These are phyloP conservation scores for Backusella tarrabulga DNA, from an alignment of 192 early-diverging fungal species.

Conservation along the genomic window DNA sequence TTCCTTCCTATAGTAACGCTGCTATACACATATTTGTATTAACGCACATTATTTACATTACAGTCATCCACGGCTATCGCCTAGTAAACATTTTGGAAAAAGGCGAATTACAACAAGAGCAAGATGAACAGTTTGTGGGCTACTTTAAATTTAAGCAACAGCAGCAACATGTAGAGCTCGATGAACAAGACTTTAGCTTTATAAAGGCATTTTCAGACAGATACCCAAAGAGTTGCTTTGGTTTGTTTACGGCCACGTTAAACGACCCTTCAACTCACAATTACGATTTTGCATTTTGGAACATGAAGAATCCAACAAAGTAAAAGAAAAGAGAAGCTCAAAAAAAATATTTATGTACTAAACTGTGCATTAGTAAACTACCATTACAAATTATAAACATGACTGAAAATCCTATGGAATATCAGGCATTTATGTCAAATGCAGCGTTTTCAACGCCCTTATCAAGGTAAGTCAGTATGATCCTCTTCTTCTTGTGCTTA, in stretches of 20 bases:
- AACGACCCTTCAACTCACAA: neutral
- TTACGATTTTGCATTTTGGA: neutral
- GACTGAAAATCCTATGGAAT: neutral
- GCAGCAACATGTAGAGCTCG: neutral
- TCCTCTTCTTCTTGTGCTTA: neutral
- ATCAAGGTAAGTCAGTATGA: neutral
- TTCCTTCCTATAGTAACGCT: neutral
- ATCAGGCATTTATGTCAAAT: neutral
- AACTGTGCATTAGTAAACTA: neutral
- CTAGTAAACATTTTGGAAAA: neutral
- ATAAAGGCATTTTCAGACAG: neutral
- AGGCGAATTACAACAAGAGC: neutral
- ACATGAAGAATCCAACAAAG: neutral
- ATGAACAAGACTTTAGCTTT: neutral
- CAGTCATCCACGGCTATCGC: neutral
- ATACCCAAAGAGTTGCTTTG: slow-evolving; percentile 6
- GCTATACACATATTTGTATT: neutral
- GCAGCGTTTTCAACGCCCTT: neutral
- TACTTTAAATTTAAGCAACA: neutral
- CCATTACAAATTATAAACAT: slow-evolving; percentile 2
- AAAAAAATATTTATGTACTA: neutral
- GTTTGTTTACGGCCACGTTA: neutral
- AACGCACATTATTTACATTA: neutral
- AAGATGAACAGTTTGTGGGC: neutral
- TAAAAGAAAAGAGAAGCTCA: neutral